These are phyloP conservation scores for Wickerhamomyces xylosicus DNA, from an alignment of 805 yeast species.

Conservation along the genomic window DNA sequence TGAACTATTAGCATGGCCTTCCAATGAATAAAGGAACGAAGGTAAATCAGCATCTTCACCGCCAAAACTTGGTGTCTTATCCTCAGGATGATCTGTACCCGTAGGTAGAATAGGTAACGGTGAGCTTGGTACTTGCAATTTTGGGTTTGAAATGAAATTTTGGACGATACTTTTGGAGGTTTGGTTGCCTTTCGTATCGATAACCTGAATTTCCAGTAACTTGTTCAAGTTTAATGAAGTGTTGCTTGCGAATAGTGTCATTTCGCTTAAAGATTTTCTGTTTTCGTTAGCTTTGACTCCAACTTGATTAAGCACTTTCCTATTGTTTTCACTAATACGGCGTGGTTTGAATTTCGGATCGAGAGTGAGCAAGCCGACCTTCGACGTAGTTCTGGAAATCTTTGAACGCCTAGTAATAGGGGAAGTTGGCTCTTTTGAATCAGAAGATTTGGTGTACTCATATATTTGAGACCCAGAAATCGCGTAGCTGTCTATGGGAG, in stretches of 20 bases:
- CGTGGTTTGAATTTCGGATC: conserved; percentile 17
- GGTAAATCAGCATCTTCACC: conserved; percentile 1
- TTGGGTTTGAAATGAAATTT: too few species aligned
- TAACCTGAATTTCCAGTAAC: neutral
- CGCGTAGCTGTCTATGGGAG: too few species aligned
- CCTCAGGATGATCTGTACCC: conserved; percentile 17
- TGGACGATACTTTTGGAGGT: conserved; percentile 4
- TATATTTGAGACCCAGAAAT: neutral
- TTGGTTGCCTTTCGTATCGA: too few species aligned
- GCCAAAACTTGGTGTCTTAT: conserved; percentile 15
- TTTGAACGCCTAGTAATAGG: conserved; percentile 8
- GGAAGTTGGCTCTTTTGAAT: conserved; percentile 6
- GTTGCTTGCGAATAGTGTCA: neutral
- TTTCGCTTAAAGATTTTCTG: neutral
- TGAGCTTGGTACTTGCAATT: too few species aligned
- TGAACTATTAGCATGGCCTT: too few species aligned
- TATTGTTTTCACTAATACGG: conserved; percentile 10
- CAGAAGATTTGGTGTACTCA: conserved; percentile 1
- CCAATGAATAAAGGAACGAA: too few species aligned
- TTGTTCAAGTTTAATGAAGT: neutral
- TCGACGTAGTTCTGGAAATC: conserved; percentile 12
- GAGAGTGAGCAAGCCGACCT: conserved; percentile 11
- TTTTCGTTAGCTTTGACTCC: conserved; percentile 14
- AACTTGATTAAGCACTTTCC: conserved; percentile 13
- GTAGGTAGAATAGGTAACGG: too few species aligned